Base-by-base conservation (phyloP, 768 basidiomycete species). In the Saitozyma sp. region DNA sequence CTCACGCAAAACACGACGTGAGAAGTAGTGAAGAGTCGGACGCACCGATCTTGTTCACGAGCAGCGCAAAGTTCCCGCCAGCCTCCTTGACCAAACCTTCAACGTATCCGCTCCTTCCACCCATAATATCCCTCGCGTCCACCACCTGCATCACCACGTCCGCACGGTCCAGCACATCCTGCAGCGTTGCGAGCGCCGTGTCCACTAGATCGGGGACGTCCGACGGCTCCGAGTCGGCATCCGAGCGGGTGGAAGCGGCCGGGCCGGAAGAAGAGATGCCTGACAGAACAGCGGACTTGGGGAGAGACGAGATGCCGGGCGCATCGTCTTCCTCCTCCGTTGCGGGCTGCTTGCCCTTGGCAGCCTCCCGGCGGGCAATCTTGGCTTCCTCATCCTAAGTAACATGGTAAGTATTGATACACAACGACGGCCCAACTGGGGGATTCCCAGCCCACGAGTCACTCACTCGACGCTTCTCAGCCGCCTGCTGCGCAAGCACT, bases 41-140 rank as follows among this genome's bases (percentile, higher is more conserved):
- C 88, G 61, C 69, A 91, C 92, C 92, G 67, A 88, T 88, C 82
- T 96, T 96, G 78, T 89, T 94, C 58, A 96, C 78, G 16, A 94
- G 82, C n/a, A 92, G 79, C 17, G 88, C 68, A 11, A 88, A 69
- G 70, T 84, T 84, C 63, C 78, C 84, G 46, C 63, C 76, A 50
- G 76, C 82, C 50, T 81, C 81, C 42, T 78, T 78, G 55, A 80
- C 79, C 53, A 87, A 77, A 19, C 83, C 79, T 74, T 93, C 90
- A 54, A 91, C 60, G 62, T 84, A 83, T 40, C 77, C 75, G 70
- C 88, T 90, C 55, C 91, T 83, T 74, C 84, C 87, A 17, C 89
- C 82, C 10, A 85, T 76, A 10, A 93, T 92, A 76, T 95, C 93
- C 53, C 91, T 84, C 1, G 88, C 89, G 75, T 95, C 93, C 50